Evolutionary conservation across 1,284 basidiomycete species (phyloP), one percentile per base, ranked within the genome.

Genomic region (Papiliotrema fonsecae): DNA sequence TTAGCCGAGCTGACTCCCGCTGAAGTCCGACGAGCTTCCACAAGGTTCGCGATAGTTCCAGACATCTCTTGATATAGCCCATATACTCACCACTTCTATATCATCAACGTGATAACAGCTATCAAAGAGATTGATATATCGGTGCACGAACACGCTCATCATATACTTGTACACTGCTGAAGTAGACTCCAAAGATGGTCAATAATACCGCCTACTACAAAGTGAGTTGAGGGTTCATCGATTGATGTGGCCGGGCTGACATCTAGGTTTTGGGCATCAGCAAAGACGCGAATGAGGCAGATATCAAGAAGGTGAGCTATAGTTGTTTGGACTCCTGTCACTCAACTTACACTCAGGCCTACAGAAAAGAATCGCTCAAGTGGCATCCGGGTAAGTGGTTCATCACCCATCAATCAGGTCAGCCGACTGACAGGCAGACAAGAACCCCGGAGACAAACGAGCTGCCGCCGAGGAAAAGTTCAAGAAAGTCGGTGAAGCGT

Each of bases 401-500:
- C 75, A 76, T 44, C 19, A 24, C 22, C 13, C 22, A 31, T 11
- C 27, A n/a, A n/a, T 27, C 18, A 28, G 4, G 5, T n/a, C 16
- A 45, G 19, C 26, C 11, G 45, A 39, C 27, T 34, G 31, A 45
- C 19, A 36, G 30, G 11, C 45, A 30, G 52, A 51, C 47, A 52
- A 65, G 55, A 60, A 69, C 52, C 61, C 67, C 2, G 66, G 58
- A 11, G 66, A 67, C 44, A 67, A 71, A 53, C 56, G 64, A 39
- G 93, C 93, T 59, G 83, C 81, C 48, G 87, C 94, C 0, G 85
- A 83, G 9, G 81, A 83, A 65, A 96, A 89, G 75, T 98, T 98
- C 76, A 94, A 98, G 75, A 84, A 96, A 87, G 81, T 96, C 51
- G 88, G 88, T 22, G 94, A 98, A 77, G 94, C 94, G 0, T 97